Evolutionary conservation across 495 filamentous ascomycete species (phyloP).

Genomic region (Penicillium samsonianum): DNA sequence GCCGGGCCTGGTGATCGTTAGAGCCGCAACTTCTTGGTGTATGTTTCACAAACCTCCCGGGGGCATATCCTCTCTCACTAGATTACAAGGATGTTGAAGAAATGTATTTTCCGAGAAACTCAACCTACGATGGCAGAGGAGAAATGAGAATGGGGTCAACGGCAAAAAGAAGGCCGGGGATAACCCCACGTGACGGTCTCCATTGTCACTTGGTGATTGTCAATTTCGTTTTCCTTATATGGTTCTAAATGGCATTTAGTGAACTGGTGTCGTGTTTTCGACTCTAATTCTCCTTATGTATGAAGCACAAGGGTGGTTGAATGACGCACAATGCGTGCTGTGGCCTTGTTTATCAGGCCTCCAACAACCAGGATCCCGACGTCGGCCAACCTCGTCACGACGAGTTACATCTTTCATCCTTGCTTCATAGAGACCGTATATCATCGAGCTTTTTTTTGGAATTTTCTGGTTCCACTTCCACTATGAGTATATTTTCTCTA

Average conservation of each 20-base stretch:
- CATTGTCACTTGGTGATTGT: neutral
- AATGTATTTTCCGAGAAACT: neutral
- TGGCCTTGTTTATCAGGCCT: neutral
- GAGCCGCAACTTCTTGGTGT: neutral
- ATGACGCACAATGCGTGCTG: too few relatives aligned
- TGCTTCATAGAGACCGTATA: neutral
- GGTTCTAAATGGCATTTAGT: neutral
- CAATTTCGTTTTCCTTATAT: neutral
- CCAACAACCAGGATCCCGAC: neutral
- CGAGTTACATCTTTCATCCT: neutral
- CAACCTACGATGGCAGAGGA: neutral
- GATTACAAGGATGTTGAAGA: neutral
- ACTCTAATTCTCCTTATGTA: neutral
- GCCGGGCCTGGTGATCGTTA: constrained; percentile 25
- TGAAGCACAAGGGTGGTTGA: neutral
- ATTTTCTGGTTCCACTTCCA: too few relatives aligned
- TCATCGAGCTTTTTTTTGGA: neutral
- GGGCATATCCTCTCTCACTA: neutral
- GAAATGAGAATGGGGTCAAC: neutral
- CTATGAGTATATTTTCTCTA: neutral
- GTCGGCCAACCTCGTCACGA: neutral
- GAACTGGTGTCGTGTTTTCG: neutral
- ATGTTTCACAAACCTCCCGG: neutral
- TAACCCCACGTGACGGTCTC: neutral
- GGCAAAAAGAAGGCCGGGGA: neutral